Base-by-base conservation (phyloP, 768 basidiomycete species). In the Lactarius hengduanensis region DNA sequence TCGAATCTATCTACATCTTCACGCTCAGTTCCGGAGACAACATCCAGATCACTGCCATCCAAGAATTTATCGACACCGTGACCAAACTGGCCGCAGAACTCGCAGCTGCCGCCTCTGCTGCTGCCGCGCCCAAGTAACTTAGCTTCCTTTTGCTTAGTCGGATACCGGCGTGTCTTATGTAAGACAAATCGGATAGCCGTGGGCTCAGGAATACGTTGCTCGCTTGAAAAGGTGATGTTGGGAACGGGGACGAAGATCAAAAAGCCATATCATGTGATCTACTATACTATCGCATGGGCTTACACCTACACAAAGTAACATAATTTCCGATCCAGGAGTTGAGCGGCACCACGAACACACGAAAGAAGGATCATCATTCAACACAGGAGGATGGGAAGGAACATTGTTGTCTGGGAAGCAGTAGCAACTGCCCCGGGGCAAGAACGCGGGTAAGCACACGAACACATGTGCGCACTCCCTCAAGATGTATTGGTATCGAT, bases 81-180 rank as follows among this genome's bases (percentile, higher is more conserved):
- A 30, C 3, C 40, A 67, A 67, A 50, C 8, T n/a, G 57, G 22
- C 57, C 7, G 57, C 61, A 4, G 58, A 54, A 2, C 3, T 20
- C 40, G 30, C 16, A 5, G 40, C 36, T 13, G 77, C 84, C 81
- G 82, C 63, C 4, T 43, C 63, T 3, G 26, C 28, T 20, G 28
- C 36, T 43, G 58, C 47, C 32, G 11, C 30, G 57, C 38, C 4
- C 3, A 1, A 3, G n/a, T 54, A 32, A n/a, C 50, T 26, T 53
- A 32, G 30, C 50, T 26, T 53, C 20, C 43, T 22, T 50, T 47
- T 47, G 45, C n/a, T 22, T 50, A 22, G 47, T n/a, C 20, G 43
- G 20, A 45, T n/a, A 45, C 20, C 20, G 9, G 43, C 20, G 20
- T 5, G 43, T n/a, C 20, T 45, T 45, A 20, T n/a, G 16, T 41